These are phyloP conservation scores for Podaxis sp. DNA, from an alignment of 768 basidiomycete genomes.

Conservation along the genomic window DNA sequence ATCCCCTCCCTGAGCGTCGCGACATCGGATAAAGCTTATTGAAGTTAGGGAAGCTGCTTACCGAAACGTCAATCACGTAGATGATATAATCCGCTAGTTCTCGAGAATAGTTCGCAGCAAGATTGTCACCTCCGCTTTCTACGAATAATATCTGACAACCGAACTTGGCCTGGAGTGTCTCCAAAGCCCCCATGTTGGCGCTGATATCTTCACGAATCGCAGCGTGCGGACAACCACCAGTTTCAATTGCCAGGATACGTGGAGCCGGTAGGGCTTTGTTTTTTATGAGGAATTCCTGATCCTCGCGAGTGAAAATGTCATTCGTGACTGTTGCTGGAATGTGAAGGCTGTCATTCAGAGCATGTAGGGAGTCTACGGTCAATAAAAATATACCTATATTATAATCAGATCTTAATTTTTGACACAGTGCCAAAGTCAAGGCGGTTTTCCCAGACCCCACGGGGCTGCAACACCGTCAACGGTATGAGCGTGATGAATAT, in stretches of 20 bases:
- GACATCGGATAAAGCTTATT: not conserved
- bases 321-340: conserved; percentile 87
- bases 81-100: conserved; percentile 98
- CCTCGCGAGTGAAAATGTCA: conserved; percentile 98
- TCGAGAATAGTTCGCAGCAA: conserved; percentile 95
- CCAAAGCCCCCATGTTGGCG: conserved; percentile 94
- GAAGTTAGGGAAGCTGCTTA: conserved; percentile 26
- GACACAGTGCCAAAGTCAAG: conserved; percentile 86
- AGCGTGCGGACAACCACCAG: conserved; percentile 96
- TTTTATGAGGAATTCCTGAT: conserved; percentile 95
- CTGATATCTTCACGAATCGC: conserved; percentile 98
- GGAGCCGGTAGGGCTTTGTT: conserved; percentile 83
- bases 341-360: not conserved
- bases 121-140: conserved; percentile 95
- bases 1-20: conserved; percentile 74
- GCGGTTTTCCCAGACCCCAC: conserved; percentile 99
- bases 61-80: conserved; percentile 87
- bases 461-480: conserved; percentile 54
- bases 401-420: conserved; percentile 73
- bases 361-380: not conserved
- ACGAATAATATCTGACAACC: conserved; percentile 90
- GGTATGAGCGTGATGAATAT: not conserved
- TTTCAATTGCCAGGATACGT: conserved; percentile 96
- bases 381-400: conserved; percentile 74
- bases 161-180: conserved; percentile 90